phyloP scores from a whole-genome alignment of 164 flowering plant genomes.

The Paratinospora sagittata region DNA sequence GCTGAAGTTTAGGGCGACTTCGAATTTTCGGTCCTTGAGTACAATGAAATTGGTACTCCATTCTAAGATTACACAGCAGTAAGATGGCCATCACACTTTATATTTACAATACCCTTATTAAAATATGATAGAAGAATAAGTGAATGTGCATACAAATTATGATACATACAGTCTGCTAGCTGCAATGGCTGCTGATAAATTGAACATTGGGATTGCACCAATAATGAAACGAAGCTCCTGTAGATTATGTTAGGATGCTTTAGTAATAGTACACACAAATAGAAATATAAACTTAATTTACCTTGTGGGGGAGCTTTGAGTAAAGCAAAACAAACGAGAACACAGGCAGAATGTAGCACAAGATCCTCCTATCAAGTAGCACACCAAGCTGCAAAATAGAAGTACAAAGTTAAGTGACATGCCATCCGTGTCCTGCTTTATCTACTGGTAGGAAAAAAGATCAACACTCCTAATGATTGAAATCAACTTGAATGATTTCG shows the following conservation, averaged over 20 bases:
- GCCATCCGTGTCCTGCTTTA: background rate
- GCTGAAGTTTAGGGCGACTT: no score
- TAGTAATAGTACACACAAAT: background rate
- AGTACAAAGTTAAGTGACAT: slow-evolving; percentile 5
- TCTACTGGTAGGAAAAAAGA: background rate
- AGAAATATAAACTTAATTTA: slow-evolving; percentile 16
- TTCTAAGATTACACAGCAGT: background rate
- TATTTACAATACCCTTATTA: background rate
- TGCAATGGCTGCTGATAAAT: slow-evolving; percentile 83
- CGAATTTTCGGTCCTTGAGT: no score
- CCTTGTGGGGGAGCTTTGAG: slow-evolving; percentile 99
- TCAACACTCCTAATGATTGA: background rate
- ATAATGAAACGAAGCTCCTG: slow-evolving; percentile 97
- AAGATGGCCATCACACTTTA: no score
- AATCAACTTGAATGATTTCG: background rate
- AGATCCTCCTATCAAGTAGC: slow-evolving; percentile 71
- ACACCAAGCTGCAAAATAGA: slow-evolving; percentile 66
- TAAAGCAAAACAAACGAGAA: slow-evolving; percentile 70
- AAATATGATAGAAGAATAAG: background rate
- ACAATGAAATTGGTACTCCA: background rate
- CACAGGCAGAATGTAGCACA: slow-evolving; percentile 55
- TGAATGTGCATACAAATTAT: background rate
- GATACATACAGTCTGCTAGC: slow-evolving; percentile 72
- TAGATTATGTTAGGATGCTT: background rate
- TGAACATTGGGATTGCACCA: slow-evolving; percentile 78